A percentile compares a stretch with the other conserved stretches of the same genome.
These are phyloP conservation scores for Phytophthora vignae DNA, from an alignment of 352 stramenopile genomes.

Conservation along the genomic window DNA sequence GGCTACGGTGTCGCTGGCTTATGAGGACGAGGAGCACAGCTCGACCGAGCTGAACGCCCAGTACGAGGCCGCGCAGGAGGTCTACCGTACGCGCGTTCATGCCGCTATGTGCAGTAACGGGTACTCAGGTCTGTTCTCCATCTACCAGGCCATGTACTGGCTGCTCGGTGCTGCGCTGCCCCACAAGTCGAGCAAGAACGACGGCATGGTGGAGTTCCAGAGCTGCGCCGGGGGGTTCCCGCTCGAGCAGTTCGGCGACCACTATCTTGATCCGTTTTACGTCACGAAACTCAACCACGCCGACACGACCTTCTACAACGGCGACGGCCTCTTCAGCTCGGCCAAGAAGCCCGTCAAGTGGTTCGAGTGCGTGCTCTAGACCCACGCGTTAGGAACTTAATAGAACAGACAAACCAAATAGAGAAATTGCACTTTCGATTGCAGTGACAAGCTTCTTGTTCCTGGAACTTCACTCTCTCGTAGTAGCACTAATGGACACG, in stretches of 20 bases:
- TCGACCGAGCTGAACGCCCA: constrained; percentile 25
- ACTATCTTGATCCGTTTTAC: constrained; percentile 62
- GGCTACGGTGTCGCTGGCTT: constrained; percentile 45
- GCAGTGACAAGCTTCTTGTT: no score
- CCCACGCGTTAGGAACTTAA: not conserved
- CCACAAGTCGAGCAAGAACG: constrained; percentile 50
- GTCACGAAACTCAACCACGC: constrained; percentile 68
- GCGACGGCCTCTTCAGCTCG: constrained; percentile 56
- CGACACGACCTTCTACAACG: constrained; percentile 70
- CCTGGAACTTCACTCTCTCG: no score
- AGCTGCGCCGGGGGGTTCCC: constrained; percentile 58
- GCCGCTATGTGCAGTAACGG: constrained; percentile 53
- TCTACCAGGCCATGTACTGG: constrained; percentile 40
- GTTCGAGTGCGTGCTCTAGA: constrained; percentile 75
- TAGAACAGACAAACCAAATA: constrained; percentile 12
- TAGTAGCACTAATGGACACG: not conserved
- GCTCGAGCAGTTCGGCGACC: constrained; percentile 40
- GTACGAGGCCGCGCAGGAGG: constrained; percentile 43
- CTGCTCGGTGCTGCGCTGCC: constrained; percentile 36
- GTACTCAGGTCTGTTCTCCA: constrained; percentile 48
- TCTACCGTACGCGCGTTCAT: constrained; percentile 41
- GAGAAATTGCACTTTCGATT: constrained; percentile 6
- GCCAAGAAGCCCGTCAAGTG: constrained; percentile 72
- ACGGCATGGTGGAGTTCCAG: constrained; percentile 62
- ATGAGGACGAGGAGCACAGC: constrained; percentile 39